Evolutionary conservation across 2,329 filamentous ascomycete species (phyloP), one percentile per base, ranked within the genome.

Genomic region (Colletotrichum acutatum): DNA sequence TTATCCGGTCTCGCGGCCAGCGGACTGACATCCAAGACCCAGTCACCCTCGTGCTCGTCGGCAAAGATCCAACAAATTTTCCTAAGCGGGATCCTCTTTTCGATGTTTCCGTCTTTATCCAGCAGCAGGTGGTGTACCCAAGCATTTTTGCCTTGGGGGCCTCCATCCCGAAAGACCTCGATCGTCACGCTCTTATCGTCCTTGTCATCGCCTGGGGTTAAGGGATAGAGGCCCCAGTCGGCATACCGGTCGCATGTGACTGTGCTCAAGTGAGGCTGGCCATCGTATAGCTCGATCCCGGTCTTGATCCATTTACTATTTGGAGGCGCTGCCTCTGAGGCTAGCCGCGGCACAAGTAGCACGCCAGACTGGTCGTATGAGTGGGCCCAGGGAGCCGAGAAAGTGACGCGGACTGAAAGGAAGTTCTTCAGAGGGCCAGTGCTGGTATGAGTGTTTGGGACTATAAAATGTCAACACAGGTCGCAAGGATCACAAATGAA

Each of bases 231-330:
- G 80, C 90, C 92, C 94, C 94, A 96, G 82, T 97, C 94, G 1
- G 93, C 90, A 86, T 88, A 95, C 52, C 83, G 82, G 80, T 95
- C 93, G 76, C 91, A 94, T 6, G 88, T 87, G 0, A 95, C 94
- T 7, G 92, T 92, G 74, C 91, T 92, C 19, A 95, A 83, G 77
- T 91, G 90, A 1, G 92, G 88, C 63, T 83, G 81, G 71, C 85
- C 86, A 70, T 92, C 83, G 82, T 92, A 93, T 81, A 90, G 90
- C 81, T 96, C 94, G 75, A 97, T 89, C 62, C 94, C 94, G 1
- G 92, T 90, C 82, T 97, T 97, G 80, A 97, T 87, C 93, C 94
- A 96, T 78, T 93, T 91, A 56, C 84, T 80, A 26, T 80, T 82
- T 4, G 81, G 79, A 26, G 77, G 66, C 16, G 77, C 74, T 30